These are phyloP conservation scores for Penicillium polonicum DNA, from an alignment of 2,329 filamentous ascomycete species.

Conservation along the genomic window DNA sequence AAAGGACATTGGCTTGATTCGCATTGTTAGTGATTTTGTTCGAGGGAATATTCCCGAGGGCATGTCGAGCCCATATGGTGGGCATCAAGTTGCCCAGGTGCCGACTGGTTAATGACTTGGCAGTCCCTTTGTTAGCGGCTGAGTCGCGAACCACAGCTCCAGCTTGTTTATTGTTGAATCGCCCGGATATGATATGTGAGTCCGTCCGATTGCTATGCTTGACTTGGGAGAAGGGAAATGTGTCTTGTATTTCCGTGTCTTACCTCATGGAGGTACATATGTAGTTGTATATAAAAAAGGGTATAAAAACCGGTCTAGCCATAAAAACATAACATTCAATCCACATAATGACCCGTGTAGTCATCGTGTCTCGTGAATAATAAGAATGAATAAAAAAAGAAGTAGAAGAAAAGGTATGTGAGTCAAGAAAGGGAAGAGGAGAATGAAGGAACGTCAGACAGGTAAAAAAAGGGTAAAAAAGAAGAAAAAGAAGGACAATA, in stretches of 20 bases:
- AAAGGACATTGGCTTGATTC: background rate
- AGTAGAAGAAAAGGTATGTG: constrained; percentile 4
- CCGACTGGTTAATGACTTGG: too few relatives aligned
- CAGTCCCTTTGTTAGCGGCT: background rate
- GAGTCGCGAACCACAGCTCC: background rate
- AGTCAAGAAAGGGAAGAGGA: background rate
- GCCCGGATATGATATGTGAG: background rate
- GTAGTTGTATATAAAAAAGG: constrained; percentile 9
- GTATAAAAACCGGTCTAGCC: constrained; percentile 10
- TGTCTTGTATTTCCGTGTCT: background rate
- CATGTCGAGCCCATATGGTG: background rate
- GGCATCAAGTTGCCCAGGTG: background rate
- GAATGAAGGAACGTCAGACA: constrained; percentile 5
- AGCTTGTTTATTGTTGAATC: too few relatives aligned
- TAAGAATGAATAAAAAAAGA: constrained; percentile 3
- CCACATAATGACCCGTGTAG: constrained; percentile 7
- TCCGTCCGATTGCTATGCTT: background rate
- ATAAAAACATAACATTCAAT: constrained; percentile 3
- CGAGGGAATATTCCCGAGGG: background rate
- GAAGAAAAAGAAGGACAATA: background rate
- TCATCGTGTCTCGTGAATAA: constrained; percentile 18
- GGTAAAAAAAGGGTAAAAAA: background rate
- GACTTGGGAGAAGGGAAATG: background rate
- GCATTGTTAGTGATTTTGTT: background rate
- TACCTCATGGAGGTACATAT: background rate